A percentile compares a stretch with the other conserved stretches of the same genome.
Evolutionary conservation across 169 alveolate genomes (phyloP).

Genomic region (Plasmodium yoelii): DNA sequence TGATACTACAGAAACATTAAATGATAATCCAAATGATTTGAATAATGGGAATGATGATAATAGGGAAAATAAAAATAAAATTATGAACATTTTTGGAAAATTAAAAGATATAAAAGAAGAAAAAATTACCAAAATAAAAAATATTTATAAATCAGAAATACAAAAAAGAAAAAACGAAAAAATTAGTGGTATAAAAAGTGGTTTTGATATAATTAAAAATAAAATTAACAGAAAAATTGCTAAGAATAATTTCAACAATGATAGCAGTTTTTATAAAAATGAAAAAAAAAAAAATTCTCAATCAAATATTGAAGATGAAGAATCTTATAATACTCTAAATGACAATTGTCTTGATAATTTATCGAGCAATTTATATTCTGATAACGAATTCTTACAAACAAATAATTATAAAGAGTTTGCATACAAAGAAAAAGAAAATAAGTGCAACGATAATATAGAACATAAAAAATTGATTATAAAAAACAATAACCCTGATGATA

Average conservation of each 20-base stretch:
- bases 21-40: not conserved
- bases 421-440: too few relatives aligned
- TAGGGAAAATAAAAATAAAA: constrained; percentile 17
- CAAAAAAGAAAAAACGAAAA: constrained; percentile 6
- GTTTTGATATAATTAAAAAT: constrained; percentile 35
- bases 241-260: not conserved
- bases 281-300: too few relatives aligned
- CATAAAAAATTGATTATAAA: too few relatives aligned
- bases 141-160: constrained; percentile 36
- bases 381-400: too few relatives aligned
- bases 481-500: not conserved
- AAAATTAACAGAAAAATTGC: constrained; percentile 17
- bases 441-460: too few relatives aligned
- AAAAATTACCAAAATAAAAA: constrained; percentile 55
- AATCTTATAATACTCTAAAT: too few relatives aligned
- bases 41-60: not conserved
- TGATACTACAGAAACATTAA: constrained; percentile 2
- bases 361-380: too few relatives aligned
- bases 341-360: too few relatives aligned
- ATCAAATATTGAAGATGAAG: too few relatives aligned
- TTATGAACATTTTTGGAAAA: constrained; percentile 29
- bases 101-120: constrained; percentile 67
- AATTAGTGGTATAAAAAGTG: constrained; percentile 20
- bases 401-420: too few relatives aligned
- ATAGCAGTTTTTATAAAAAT: not conserved